Percentiles rank a stretch among this genome's conserved stretches.
Conservation (phyloP, 2,329 filamentous ascomycete species). For the Fusarium pseudograminearum region DNA sequence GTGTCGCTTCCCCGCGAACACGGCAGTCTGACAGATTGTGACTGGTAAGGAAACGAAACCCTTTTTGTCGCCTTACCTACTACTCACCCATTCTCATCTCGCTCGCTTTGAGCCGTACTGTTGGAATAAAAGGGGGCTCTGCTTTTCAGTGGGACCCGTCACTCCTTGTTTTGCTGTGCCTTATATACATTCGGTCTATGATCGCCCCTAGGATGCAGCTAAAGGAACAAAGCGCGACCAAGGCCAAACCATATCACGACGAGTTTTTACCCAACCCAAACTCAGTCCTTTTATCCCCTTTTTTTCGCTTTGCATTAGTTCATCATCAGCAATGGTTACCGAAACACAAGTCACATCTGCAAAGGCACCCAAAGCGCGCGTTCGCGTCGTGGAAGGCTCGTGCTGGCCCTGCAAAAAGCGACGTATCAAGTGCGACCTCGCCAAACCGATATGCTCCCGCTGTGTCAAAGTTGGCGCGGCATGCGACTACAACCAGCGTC, state of each 20-base stretch:
- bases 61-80: background rate
- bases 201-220: background rate
- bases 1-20: slow-evolving; percentile 27
- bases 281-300: too few relatives aligned
- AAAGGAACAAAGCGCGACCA: background rate
- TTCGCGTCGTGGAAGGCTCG: slow-evolving; percentile 52
- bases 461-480: slow-evolving; percentile 49
- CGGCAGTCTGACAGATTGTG: background rate
- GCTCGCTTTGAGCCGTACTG: background rate
- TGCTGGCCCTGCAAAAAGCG: slow-evolving; percentile 61
- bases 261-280: background rate
- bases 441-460: slow-evolving; percentile 53
- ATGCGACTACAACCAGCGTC: slow-evolving; percentile 51
- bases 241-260: background rate
- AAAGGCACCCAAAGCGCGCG: slow-evolving; percentile 24
- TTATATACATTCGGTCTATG: background rate
- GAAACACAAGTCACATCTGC: background rate
- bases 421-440: slow-evolving; percentile 58
- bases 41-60: background rate
- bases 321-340: background rate
- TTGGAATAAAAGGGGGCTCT: background rate
- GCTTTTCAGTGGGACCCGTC: background rate
- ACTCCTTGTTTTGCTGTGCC: background rate
- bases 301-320: background rate
- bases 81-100: background rate